Evolutionary conservation across 805 yeast genomes (phyloP), one percentile per base, ranked within the genome.

Genomic region (Monosporozyma siamensis): DNA sequence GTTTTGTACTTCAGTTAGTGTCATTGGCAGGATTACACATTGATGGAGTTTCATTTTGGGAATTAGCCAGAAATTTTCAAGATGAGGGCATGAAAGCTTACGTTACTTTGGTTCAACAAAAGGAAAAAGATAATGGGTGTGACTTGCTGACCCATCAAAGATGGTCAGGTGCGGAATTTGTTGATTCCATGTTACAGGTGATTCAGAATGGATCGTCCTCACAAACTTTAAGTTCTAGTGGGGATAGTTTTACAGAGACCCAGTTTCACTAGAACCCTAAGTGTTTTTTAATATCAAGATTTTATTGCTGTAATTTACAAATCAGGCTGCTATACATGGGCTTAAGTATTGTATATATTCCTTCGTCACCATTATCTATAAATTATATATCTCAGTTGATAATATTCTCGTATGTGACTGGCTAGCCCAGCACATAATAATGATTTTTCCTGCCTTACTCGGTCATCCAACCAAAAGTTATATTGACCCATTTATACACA

Each of bases 151-250:
- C 78, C 7, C 82, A 76, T 49, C 82, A 76, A 53, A 71, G 68
- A 48, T 76, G 82, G 82, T 72, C 78, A 4, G 82, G 82, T 6
- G 77, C 77, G n/a, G 70, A 71, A 50, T 73, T 74, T 50, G 55
- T 67, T 24, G 80, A 76, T 49, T 60, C 67, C 9, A 55, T 74
- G 15, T 56, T 70, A 45, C 63, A 61, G 34, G 56, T 67, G 18
- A 67, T 72, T 2, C 69, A 68, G 41, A 59, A 56, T 38, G 68
- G 71, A 11, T 70, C 75, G 4, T 63, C 71, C 12, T 62, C 70
- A 1, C 65, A 65, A 29, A 69, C 75, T 6, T 41, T 50, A 26
- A 64, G 68, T 23, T 64, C 71, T 4, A 54, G 61, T 8, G 75
- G 76, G 4, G 58, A 59, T 6, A 70, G 63, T 26, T 68, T 68